Evolutionary conservation across 2,329 filamentous ascomycete species (phyloP).

Genomic region (Diaporthe capsici): DNA sequence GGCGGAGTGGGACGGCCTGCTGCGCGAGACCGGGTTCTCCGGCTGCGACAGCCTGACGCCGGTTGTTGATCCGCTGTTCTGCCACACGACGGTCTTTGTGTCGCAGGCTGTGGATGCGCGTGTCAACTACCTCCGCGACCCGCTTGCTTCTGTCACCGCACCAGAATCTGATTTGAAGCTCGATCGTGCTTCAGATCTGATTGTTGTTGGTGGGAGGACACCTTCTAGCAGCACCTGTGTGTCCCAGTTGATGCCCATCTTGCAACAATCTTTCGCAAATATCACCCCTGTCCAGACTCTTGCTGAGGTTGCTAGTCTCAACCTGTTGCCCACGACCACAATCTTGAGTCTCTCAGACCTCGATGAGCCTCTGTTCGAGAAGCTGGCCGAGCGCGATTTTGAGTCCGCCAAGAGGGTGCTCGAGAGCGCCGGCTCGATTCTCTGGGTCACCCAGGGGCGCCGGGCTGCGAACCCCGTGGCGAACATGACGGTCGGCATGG

Average conservation of each 20-base stretch:
- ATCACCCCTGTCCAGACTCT: not conserved
- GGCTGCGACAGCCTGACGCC: conserved; percentile 45
- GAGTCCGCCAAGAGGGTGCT: conserved; percentile 44
- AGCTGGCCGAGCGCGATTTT: conserved; percentile 39
- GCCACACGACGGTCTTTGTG: conserved; percentile 40
- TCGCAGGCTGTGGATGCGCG: conserved; percentile 43
- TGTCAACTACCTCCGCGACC: conserved; percentile 40
- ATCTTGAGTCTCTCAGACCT: conserved; percentile 45
- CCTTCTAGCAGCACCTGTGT: not conserved
- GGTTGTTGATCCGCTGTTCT: conserved; percentile 27
- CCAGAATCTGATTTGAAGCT: not conserved
- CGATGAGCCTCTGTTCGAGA: conserved; percentile 47
- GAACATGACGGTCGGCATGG: conserved; percentile 47
- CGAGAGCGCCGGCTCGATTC: conserved; percentile 35
- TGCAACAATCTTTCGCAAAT: not conserved
- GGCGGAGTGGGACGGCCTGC: conserved; percentile 20
- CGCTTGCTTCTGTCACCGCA: conserved; percentile 13
- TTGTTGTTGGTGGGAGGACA: not conserved
- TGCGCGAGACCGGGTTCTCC: conserved; percentile 46
- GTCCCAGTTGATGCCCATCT: not conserved
- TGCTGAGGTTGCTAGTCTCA: not conserved
- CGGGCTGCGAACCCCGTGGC: conserved; percentile 42
- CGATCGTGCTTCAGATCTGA: not conserved
- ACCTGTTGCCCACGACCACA: not conserved
- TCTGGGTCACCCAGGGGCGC: conserved; percentile 48